phyloP scores from a whole-genome alignment of 2,329 filamentous ascomycete species.

The Plectosphaerella cucumerina region DNA sequence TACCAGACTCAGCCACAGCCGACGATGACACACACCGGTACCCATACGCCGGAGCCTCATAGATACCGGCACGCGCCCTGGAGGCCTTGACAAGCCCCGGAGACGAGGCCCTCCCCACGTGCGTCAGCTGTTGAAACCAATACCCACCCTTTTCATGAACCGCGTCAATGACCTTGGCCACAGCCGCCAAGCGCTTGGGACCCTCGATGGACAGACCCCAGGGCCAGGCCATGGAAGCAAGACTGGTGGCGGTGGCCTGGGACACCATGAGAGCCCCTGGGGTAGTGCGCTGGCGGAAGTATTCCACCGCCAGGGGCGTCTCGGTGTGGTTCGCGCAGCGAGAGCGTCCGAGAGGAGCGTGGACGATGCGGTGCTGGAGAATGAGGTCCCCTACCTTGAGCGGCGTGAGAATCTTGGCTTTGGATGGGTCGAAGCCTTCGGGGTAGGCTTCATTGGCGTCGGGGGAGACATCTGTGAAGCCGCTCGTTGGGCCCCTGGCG shows the following conservation, averaged over 20 bases:
- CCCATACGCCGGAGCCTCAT: too few relatives aligned
- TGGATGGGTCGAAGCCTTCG: too few relatives aligned
- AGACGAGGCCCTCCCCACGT: background rate
- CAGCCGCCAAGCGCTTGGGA: conserved; percentile 21
- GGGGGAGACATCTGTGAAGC: too few relatives aligned
- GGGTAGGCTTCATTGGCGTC: too few relatives aligned
- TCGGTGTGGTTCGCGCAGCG: conserved; percentile 8
- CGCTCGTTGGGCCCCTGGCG: too few relatives aligned
- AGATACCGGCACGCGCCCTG: too few relatives aligned
- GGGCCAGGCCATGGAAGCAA: conserved; percentile 20
- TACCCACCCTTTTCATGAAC: background rate
- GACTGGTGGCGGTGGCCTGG: conserved; percentile 25
- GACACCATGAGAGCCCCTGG: conserved; percentile 23
- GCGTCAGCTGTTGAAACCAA: background rate
- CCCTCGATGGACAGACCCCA: conserved; percentile 24
- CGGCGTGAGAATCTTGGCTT: conserved; percentile 16
- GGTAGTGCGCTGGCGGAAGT: conserved; percentile 26
- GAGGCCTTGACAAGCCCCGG: background rate
- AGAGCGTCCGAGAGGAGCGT: conserved; percentile 16
- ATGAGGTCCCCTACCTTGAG: conserved; percentile 25
- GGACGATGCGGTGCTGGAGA: conserved; percentile 30
- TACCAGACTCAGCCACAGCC: too few relatives aligned
- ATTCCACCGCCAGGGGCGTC: conserved; percentile 23
- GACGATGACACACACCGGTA: too few relatives aligned
- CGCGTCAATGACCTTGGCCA: conserved; percentile 9